A percentile compares a stretch with the other conserved stretches of the same genome.
These are phyloP conservation scores for Exserohilum rostratum DNA, from an alignment of 2,329 filamentous ascomycete genomes.

Conservation along the genomic window DNA sequence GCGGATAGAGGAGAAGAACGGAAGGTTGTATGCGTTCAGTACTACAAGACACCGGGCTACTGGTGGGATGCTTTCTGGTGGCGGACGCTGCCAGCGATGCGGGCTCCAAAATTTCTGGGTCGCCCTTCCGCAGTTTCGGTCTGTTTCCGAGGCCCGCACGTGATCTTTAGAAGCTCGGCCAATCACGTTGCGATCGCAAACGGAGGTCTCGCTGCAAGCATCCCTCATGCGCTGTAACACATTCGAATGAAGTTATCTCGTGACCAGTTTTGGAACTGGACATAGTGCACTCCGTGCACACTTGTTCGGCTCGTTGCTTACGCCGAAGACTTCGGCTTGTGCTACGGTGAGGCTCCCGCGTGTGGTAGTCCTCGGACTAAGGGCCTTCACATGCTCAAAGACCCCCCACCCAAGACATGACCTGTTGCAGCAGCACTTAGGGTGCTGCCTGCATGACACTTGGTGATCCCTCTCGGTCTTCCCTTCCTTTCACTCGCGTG, in stretches of 20 bases:
- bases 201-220: constrained; percentile 2
- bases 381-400: constrained; percentile 37
- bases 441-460: constrained; percentile 14
- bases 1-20: background rate
- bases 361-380: constrained; percentile 24
- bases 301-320: background rate
- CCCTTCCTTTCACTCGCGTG: background rate
- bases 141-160: constrained; percentile 28
- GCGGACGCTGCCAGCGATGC: constrained; percentile 23
- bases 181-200: constrained; percentile 45
- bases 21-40: background rate
- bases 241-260: background rate
- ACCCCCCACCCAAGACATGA: constrained; percentile 24
- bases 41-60: background rate
- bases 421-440: constrained; percentile 19
- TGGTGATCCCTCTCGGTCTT: background rate
- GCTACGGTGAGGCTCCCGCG: constrained; percentile 13
- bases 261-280: background rate
- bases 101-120: constrained; percentile 33
- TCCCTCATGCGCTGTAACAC: background rate
- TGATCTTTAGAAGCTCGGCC: constrained; percentile 26
- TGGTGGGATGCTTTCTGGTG: constrained; percentile 7
- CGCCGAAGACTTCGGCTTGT: background rate
- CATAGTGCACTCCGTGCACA: background rate
- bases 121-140: constrained; percentile 38